Evolutionary conservation across 75 land plant genomes (phyloP).

Genomic region (Pinus taeda): DNA sequence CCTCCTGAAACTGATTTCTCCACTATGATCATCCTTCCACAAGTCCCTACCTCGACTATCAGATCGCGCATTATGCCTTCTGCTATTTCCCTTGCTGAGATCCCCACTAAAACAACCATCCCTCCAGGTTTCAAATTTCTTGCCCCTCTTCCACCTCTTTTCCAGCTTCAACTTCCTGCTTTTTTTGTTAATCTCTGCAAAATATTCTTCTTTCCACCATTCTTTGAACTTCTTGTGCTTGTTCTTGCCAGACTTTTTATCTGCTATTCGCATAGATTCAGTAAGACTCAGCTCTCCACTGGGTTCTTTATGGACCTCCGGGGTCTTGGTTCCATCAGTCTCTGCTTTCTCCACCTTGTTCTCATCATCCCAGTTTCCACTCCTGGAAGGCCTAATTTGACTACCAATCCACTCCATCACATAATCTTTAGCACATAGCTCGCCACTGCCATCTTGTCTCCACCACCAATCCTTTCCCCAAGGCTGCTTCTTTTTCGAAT

Average conservation of each 20-base stretch:
- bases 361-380: slow-evolving; percentile 51
- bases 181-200: slow-evolving; percentile 63
- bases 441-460: slow-evolving; percentile 75
- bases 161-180: slow-evolving; percentile 22
- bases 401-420: slow-evolving; percentile 88
- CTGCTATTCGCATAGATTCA: slow-evolving; percentile 11
- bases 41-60: slow-evolving; percentile 11
- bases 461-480: slow-evolving; percentile 85
- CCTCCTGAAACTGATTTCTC: slow-evolving; percentile 30
- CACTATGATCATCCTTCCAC: slow-evolving; percentile 4
- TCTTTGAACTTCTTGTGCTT: slow-evolving; percentile 61
- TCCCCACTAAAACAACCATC: slow-evolving; percentile 17
- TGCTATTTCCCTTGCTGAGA: slow-evolving; percentile 9
- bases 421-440: slow-evolving; percentile 69
- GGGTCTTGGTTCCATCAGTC: slow-evolving; percentile 14
- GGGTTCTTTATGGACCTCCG: slow-evolving; percentile 25
- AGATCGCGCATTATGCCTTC: slow-evolving; percentile 5
- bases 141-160: slow-evolving; percentile 24
- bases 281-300: slow-evolving; percentile 17
- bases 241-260: slow-evolving; percentile 22
- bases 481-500: slow-evolving; percentile 16
- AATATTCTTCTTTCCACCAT: slow-evolving; percentile 89
- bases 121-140: slow-evolving; percentile 4
- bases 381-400: slow-evolving; percentile 46
- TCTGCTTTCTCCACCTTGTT: slow-evolving; percentile 8